These are phyloP conservation scores for Microstroma glucosiphilum DNA, from an alignment of 1,284 basidiomycete species.

Conservation along the genomic window DNA sequence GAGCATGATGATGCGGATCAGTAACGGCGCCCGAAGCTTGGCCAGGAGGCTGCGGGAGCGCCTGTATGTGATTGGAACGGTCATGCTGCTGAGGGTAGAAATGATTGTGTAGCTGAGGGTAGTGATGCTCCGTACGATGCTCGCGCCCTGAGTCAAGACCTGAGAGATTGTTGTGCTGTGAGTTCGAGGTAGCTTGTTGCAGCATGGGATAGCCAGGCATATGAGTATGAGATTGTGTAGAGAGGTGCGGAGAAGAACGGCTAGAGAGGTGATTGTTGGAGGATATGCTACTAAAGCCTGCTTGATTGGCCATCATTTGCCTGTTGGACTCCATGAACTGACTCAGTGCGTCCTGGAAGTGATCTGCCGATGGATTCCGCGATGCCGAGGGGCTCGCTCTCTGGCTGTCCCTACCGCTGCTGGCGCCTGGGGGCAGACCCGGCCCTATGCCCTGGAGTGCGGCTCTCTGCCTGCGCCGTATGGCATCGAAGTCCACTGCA, in stretches of 20 bases:
- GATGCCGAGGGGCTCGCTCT: background rate
- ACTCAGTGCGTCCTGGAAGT: background rate
- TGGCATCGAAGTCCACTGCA: slow-evolving; percentile 8
- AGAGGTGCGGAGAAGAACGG: too few species aligned
- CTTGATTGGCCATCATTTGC: background rate
- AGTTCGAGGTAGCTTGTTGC: background rate
- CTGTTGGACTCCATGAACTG: slow-evolving; percentile 5
- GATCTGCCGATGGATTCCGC: background rate
- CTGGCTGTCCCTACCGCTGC: slow-evolving; percentile 3
- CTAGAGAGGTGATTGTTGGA: too few species aligned
- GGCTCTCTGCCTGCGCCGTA: slow-evolving; percentile 1
- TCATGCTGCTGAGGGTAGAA: background rate
- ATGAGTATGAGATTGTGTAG: too few species aligned
- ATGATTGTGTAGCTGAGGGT: background rate
- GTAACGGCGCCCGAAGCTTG: background rate
- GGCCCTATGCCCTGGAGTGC: background rate
- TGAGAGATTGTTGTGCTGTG: too few species aligned
- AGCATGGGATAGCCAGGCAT: background rate
- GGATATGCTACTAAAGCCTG: background rate
- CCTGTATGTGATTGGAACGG: background rate
- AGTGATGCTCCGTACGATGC: background rate
- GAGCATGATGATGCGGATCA: background rate
- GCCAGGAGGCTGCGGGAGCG: background rate
- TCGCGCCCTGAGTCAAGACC: too few species aligned
- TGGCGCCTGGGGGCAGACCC: background rate